Conservation (phyloP, 257 asterid genomes). For the Solanum ossicruentum region DNA sequence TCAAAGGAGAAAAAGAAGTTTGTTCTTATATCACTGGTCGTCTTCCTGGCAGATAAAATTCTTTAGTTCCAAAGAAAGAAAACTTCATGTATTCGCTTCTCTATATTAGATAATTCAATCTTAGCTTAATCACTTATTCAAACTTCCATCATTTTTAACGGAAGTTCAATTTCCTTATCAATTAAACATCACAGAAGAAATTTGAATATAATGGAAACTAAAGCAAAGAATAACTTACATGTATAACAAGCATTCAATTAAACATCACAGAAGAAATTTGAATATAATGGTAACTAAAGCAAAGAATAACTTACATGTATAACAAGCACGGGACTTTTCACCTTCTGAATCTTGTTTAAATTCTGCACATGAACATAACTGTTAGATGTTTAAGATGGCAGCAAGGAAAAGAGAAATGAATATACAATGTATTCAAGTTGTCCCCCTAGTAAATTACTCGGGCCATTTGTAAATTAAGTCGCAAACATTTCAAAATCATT, state of each 20-base stretch:
- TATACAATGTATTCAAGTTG: neutral
- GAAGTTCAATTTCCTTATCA: neutral
- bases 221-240: conserved; percentile 46
- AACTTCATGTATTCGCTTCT: neutral
- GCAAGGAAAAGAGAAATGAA: neutral
- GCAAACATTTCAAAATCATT: neutral
- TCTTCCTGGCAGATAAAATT: neutral
- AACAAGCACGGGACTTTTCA: conserved; percentile 87
- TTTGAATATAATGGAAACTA: neutral
- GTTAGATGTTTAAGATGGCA: neutral
- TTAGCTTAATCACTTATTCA: neutral
- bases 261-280: neutral
- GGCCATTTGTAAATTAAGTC: neutral
- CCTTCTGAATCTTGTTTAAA: conserved; percentile 81
- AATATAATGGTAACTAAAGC: neutral
- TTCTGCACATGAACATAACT: conserved; percentile 49
- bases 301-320: conserved; percentile 73
- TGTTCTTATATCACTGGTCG: neutral
- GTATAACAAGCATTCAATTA: conserved; percentile 53
- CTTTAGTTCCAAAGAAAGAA: neutral
- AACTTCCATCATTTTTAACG: neutral
- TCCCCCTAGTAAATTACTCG: neutral
- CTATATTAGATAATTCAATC: neutral
- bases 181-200: neutral
- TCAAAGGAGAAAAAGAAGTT: neutral